A percentile compares a stretch with the other conserved stretches of the same genome.
Evolutionary conservation across 208 protist species (phyloP).

Genomic region (Leishmania turanica): DNA sequence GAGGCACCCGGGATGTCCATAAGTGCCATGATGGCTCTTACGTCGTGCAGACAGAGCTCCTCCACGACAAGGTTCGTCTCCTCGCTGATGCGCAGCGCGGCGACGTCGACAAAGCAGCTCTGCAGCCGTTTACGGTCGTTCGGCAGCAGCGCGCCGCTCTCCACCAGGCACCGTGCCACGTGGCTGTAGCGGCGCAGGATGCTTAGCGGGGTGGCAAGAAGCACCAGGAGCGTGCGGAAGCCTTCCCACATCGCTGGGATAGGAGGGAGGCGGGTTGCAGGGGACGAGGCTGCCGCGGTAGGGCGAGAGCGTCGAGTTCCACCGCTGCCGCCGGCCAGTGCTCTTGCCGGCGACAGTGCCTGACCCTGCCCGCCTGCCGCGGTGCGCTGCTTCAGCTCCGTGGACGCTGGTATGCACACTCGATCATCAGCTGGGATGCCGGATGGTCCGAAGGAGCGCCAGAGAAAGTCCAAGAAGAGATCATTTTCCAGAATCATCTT

Average conservation of each 20-base stretch:
- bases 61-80: constrained; percentile 65
- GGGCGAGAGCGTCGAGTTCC: background rate
- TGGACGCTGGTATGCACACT: constrained; percentile 28
- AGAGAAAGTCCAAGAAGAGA: constrained; percentile 62
- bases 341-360: background rate
- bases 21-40: constrained; percentile 49
- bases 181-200: constrained; percentile 74
- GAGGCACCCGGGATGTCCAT: constrained; percentile 45
- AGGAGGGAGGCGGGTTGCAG: constrained; percentile 25
- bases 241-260: constrained; percentile 69
- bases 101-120: constrained; percentile 49
- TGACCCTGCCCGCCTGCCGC: background rate
- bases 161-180: constrained; percentile 67
- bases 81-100: constrained; percentile 45
- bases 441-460: constrained; percentile 40
- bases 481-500: constrained; percentile 32
- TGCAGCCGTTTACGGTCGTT: constrained; percentile 45
- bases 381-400: constrained; percentile 28
- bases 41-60: constrained; percentile 61
- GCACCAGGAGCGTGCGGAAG: constrained; percentile 68
- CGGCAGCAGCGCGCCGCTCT: constrained; percentile 44
- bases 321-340: background rate
- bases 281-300: background rate
- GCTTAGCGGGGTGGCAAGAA: constrained; percentile 72
- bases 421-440: constrained; percentile 56